phyloP scores from a whole-genome alignment of 2,329 filamentous ascomycete species.

The Aspergillus sp. region DNA sequence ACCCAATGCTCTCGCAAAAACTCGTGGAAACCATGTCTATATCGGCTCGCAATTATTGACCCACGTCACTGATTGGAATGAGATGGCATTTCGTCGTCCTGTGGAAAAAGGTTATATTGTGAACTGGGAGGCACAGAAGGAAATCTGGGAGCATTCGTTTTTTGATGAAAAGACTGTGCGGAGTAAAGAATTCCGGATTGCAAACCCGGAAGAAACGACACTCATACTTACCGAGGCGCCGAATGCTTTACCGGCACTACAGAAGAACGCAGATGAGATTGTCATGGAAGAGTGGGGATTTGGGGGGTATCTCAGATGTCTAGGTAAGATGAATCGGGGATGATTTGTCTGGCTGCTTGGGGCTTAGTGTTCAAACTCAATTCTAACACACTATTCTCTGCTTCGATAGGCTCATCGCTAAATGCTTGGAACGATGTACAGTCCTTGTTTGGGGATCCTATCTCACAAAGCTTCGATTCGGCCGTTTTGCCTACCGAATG shows the following conservation, averaged over 20 bases:
- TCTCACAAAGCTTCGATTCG: slow-evolving; percentile 35
- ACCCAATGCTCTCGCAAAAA: slow-evolving; percentile 84
- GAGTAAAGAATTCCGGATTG: slow-evolving; percentile 34
- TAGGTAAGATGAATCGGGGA: slow-evolving; percentile 50
- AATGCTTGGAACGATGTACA: slow-evolving; percentile 80
- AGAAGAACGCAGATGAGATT: slow-evolving; percentile 91
- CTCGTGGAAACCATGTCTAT: slow-evolving; percentile 73
- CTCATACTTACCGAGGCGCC: slow-evolving; percentile 81
- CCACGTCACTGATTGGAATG: slow-evolving; percentile 80
- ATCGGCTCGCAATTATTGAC: slow-evolving; percentile 69
- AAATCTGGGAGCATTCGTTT: slow-evolving; percentile 90
- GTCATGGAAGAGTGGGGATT: slow-evolving; percentile 98
- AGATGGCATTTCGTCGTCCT: slow-evolving; percentile 78
- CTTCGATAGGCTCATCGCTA: slow-evolving; percentile 58
- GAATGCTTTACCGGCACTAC: slow-evolving; percentile 73
- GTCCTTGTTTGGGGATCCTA: slow-evolving; percentile 59
- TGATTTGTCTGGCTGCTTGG: neutral
- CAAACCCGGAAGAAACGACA: slow-evolving; percentile 73
- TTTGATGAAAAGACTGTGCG: slow-evolving; percentile 64
- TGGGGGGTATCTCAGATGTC: slow-evolving; percentile 71
- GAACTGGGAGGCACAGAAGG: slow-evolving; percentile 93
- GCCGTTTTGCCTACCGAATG: slow-evolving; percentile 63
- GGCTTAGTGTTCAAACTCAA: neutral
- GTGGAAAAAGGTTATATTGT: slow-evolving; percentile 94
- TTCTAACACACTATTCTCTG: neutral